Evolutionary conservation across 257 asterid genomes (phyloP).

Genomic region (Verbascum thapsus): DNA sequence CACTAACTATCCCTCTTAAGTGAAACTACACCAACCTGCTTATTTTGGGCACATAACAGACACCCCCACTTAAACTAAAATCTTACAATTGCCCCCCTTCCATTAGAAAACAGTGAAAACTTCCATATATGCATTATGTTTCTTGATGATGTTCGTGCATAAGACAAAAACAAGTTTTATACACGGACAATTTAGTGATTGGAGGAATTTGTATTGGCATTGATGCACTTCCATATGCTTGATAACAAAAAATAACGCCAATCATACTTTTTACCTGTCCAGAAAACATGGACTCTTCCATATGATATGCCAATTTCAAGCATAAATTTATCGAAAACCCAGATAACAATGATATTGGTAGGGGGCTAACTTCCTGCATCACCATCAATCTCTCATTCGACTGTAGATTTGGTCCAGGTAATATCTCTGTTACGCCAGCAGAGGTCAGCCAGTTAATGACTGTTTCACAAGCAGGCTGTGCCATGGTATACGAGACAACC

Average conservation of each 20-base stretch:
- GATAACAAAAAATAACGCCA: slow-evolving; percentile 17
- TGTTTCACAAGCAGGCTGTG: slow-evolving; percentile 93
- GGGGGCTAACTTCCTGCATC: slow-evolving; percentile 95
- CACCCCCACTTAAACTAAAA: too few relatives aligned
- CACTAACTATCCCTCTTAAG: too few relatives aligned
- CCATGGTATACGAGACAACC: slow-evolving; percentile 99
- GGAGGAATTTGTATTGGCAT: slow-evolving; percentile 11
- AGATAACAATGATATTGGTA: slow-evolving; percentile 81
- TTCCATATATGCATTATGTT: slow-evolving; percentile 2
- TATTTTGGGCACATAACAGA: too few relatives aligned
- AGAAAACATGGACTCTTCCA: slow-evolving; percentile 92
- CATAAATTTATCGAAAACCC: slow-evolving; percentile 91
- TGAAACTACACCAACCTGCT: too few relatives aligned
- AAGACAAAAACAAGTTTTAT: not conserved
- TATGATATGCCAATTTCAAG: slow-evolving; percentile 74
- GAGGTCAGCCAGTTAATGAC: slow-evolving; percentile 90
- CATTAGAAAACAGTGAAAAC: not conserved
- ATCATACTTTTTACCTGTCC: slow-evolving; percentile 71
- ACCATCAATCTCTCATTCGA: slow-evolving; percentile 80
- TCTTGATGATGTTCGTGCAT: too few relatives aligned
- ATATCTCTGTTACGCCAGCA: slow-evolving; percentile 79
- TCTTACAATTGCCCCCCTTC: not conserved
- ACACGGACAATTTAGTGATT: too few relatives aligned
- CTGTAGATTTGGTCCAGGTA: slow-evolving; percentile 78
- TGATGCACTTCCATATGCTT: slow-evolving; percentile 28